A percentile compares a stretch with the other conserved stretches of the same genome.
phyloP scores from a whole-genome alignment of 2,329 filamentous ascomycete genomes.

The Cladosporium sp. region DNA sequence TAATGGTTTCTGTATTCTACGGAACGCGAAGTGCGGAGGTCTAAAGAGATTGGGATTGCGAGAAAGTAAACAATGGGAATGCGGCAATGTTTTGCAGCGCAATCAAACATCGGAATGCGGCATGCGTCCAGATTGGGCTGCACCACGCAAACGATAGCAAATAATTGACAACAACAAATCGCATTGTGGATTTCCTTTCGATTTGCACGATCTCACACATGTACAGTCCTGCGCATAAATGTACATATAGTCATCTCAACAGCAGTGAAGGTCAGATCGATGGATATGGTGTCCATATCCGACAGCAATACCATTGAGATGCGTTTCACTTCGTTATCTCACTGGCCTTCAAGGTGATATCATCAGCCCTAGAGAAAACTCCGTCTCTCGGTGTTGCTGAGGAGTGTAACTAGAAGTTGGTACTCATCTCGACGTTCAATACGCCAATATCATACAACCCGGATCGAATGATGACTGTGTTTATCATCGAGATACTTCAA shows the following conservation, averaged over 20 bases:
- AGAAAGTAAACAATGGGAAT: slow-evolving; percentile 11
- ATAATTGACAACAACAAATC: not conserved
- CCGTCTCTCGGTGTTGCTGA: too few species aligned
- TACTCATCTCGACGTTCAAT: too few species aligned
- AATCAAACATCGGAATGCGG: slow-evolving; percentile 21
- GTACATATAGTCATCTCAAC: not conserved
- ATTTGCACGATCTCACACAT: not conserved
- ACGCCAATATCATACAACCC: too few species aligned
- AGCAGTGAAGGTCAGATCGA: too few species aligned
- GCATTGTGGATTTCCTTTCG: not conserved
- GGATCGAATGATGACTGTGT: too few species aligned
- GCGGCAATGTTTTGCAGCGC: slow-evolving; percentile 1
- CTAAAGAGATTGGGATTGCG: not conserved
- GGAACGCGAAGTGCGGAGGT: not conserved
- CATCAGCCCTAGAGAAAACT: too few species aligned
- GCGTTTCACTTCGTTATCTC: not conserved
- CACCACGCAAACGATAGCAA: not conserved
- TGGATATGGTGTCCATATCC: not conserved
- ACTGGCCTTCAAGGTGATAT: too few species aligned
- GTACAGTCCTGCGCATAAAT: not conserved
- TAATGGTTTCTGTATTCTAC: not conserved
- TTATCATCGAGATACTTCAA: too few species aligned
- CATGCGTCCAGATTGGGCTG: not conserved
- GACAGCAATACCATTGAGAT: not conserved
- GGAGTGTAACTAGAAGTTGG: too few species aligned